A percentile compares a stretch with the other conserved stretches of the same genome.
Conservation (phyloP, 345 rosid species). For the Gossypioides kirkii region DNA sequence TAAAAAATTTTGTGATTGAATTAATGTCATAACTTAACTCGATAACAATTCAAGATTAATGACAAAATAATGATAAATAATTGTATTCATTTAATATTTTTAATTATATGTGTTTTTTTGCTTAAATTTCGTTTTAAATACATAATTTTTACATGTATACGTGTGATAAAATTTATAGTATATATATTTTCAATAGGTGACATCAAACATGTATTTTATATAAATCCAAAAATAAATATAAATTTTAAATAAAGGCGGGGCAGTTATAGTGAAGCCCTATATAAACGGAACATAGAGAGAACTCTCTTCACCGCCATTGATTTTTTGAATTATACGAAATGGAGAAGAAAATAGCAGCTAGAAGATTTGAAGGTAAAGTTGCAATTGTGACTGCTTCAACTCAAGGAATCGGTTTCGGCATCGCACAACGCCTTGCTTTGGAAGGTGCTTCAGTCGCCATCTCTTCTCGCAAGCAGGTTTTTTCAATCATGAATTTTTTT, state of each 20-base stretch:
- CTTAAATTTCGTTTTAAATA: too few species aligned
- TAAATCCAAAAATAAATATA: not conserved
- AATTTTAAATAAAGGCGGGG: not conserved
- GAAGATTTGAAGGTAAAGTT: slow-evolving; percentile 67
- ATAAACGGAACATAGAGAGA: not conserved
- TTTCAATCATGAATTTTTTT: not conserved
- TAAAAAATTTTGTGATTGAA: too few species aligned
- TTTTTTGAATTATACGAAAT: not conserved
- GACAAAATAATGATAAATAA: too few species aligned
- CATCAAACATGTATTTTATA: not conserved
- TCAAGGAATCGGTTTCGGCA: slow-evolving; percentile 84
- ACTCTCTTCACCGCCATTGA: not conserved
- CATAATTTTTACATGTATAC: too few species aligned
- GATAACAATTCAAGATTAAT: too few species aligned
- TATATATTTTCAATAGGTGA: too few species aligned
- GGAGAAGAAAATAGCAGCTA: not conserved
- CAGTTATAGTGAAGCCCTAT: not conserved
- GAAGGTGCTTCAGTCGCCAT: slow-evolving; percentile 73
- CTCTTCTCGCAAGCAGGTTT: slow-evolving; percentile 71
- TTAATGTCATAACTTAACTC: too few species aligned
- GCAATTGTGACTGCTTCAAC: slow-evolving; percentile 93
- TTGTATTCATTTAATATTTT: too few species aligned
- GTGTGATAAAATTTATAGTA: too few species aligned
- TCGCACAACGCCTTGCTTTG: slow-evolving; percentile 68
- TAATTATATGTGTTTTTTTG: too few species aligned